Conservation (phyloP, 805 yeast species). For the Yamadazyma tumulicola region DNA sequence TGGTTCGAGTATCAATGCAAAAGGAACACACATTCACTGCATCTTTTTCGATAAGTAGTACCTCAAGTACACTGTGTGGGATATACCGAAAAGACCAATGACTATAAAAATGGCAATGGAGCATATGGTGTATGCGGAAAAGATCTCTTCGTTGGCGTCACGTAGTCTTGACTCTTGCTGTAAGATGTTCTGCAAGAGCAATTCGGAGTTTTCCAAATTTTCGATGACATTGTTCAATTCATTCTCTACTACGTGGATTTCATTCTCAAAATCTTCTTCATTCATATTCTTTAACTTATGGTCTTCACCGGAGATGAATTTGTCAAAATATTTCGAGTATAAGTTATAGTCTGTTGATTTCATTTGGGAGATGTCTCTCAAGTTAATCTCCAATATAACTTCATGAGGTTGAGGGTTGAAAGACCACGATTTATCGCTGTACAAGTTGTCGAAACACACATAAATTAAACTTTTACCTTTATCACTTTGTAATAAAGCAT, state of each 20-base stretch:
- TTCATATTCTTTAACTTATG: slow-evolving; percentile 13
- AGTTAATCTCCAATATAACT: slow-evolving; percentile 30
- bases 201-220: slow-evolving; percentile 26
- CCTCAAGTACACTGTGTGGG: slow-evolving; percentile 29
- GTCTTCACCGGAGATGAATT: slow-evolving; percentile 12
- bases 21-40: background rate
- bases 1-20: too few relatives aligned
- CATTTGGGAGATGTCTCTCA: slow-evolving; percentile 32
- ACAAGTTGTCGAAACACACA: slow-evolving; percentile 42
- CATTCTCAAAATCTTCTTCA: slow-evolving; percentile 31
- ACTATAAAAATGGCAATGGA: slow-evolving; percentile 23
- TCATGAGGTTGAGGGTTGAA: slow-evolving; percentile 31
- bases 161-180: slow-evolving; percentile 33
- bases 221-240: slow-evolving; percentile 31
- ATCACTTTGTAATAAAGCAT: slow-evolving; percentile 17
- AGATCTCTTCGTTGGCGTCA: slow-evolving; percentile 38
- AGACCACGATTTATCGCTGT: slow-evolving; percentile 41
- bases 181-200: slow-evolving; percentile 23
- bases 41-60: slow-evolving; percentile 25
- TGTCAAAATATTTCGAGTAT: slow-evolving; percentile 32
- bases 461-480: slow-evolving; percentile 28
- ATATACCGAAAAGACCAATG: slow-evolving; percentile 26
- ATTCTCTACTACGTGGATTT: slow-evolving; percentile 24
- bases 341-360: slow-evolving; percentile 33
- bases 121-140: slow-evolving; percentile 27